Conservation (phyloP, 2,329 filamentous ascomycete species). For the Dactylellina haptotyla region DNA sequence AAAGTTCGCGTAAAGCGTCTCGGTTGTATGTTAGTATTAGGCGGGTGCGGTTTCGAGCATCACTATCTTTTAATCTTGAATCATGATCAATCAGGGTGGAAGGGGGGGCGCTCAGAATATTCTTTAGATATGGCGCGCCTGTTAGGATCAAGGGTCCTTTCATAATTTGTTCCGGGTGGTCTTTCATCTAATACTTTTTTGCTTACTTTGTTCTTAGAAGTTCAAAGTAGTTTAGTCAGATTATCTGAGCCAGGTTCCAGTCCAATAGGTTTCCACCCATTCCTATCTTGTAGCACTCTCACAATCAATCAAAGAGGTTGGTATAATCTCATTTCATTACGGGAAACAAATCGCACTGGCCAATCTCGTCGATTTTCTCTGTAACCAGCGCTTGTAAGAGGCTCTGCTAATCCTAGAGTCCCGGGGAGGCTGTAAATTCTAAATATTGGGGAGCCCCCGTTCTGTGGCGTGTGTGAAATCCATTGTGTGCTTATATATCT, state of each 20-base stretch:
- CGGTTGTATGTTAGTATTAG: background rate
- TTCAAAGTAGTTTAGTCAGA: constrained; percentile 35
- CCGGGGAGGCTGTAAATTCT: too few relatives aligned
- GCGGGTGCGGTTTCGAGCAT: constrained; percentile 22
- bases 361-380: too few relatives aligned
- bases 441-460: too few relatives aligned
- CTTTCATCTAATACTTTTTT: constrained; percentile 40
- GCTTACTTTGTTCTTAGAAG: constrained; percentile 51
- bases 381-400: too few relatives aligned
- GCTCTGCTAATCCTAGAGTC: too few relatives aligned
- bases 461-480: background rate
- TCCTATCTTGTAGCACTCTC: too few relatives aligned
- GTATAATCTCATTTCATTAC: too few relatives aligned
- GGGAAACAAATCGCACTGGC: too few relatives aligned
- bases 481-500: background rate
- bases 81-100: too few relatives aligned
- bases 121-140: background rate
- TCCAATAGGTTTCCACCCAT: background rate
- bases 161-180: constrained; percentile 9
- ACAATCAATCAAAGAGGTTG: too few relatives aligned
- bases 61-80: too few relatives aligned
- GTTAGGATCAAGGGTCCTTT: background rate
- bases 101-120: too few relatives aligned
- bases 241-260: constrained; percentile 29
- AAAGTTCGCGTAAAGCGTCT: background rate